Conservation (phyloP, 768 basidiomycete genomes). For the Leccinum broughii region DNA sequence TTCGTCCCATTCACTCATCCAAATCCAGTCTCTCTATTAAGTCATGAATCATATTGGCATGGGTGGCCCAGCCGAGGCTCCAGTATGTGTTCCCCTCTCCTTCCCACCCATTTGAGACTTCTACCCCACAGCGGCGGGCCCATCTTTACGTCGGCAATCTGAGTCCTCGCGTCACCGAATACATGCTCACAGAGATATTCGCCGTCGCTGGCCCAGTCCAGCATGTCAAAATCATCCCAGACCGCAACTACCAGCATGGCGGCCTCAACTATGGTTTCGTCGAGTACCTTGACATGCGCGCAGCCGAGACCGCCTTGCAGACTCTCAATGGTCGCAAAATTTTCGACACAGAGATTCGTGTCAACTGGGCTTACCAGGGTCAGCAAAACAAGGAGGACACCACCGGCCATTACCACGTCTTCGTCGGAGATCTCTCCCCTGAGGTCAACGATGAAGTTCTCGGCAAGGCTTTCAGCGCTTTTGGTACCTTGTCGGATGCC, state of each 20-base stretch:
- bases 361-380: conserved; percentile 99
- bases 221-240: conserved; percentile 99
- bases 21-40: conserved; percentile 43
- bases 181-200: conserved; percentile 98
- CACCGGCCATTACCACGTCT: conserved; percentile 95
- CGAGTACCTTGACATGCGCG: conserved; percentile 98
- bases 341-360: conserved; percentile 98
- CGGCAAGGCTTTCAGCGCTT: conserved; percentile 94
- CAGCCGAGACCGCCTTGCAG: conserved; percentile 97
- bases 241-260: conserved; percentile 98
- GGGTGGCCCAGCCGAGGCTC: conserved; percentile 70
- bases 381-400: conserved; percentile 99
- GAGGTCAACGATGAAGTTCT: conserved; percentile 99
- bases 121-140: conserved; percentile 68
- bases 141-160: conserved; percentile 99
- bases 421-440: conserved; percentile 98
- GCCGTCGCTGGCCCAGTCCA: conserved; percentile 96
- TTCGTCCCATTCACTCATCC: conserved; percentile 14
- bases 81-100: conserved; percentile 48
- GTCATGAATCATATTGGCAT: conserved; percentile 77
- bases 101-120: background rate
- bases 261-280: conserved; percentile 99
- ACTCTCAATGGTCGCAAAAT: conserved; percentile 99
- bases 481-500: conserved; percentile 95
- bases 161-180: conserved; percentile 96